These are phyloP conservation scores for Phyllosticta capitalensis DNA, from an alignment of 2,329 filamentous ascomycete genomes.

Conservation along the genomic window DNA sequence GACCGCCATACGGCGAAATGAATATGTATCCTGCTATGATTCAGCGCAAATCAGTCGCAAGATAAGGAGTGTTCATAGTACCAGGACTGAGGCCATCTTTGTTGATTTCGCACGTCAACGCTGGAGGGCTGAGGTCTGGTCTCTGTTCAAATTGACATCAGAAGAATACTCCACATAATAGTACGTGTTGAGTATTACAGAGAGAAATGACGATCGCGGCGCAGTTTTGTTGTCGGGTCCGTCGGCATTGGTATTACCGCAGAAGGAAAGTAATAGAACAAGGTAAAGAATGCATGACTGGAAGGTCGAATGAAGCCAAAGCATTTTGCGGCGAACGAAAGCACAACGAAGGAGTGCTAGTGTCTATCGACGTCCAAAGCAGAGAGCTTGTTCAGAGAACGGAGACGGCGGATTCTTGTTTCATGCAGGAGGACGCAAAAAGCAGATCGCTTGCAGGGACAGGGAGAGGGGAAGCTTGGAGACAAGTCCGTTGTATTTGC, in stretches of 20 bases:
- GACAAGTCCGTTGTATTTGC: background rate
- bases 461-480: background rate
- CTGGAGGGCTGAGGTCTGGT: conserved; percentile 17
- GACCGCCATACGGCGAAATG: conserved; percentile 39
- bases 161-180: background rate
- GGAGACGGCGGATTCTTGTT: background rate
- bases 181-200: conserved; percentile 8
- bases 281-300: background rate
- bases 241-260: background rate
- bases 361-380: background rate
- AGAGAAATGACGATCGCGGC: conserved; percentile 16
- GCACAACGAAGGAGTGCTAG: background rate
- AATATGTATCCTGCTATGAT: conserved; percentile 37
- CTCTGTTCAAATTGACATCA: conserved; percentile 10
- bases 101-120: conserved; percentile 15
- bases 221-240: conserved; percentile 11
- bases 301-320: background rate
- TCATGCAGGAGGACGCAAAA: background rate
- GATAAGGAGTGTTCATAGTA: background rate
- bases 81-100: conserved; percentile 11
- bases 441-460: background rate
- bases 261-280: background rate
- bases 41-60: background rate
- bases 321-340: background rate
- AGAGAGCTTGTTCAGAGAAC: background rate